These are phyloP conservation scores for Ceratocystis cubensis DNA, from an alignment of 2,329 filamentous ascomycete species.

Conservation along the genomic window DNA sequence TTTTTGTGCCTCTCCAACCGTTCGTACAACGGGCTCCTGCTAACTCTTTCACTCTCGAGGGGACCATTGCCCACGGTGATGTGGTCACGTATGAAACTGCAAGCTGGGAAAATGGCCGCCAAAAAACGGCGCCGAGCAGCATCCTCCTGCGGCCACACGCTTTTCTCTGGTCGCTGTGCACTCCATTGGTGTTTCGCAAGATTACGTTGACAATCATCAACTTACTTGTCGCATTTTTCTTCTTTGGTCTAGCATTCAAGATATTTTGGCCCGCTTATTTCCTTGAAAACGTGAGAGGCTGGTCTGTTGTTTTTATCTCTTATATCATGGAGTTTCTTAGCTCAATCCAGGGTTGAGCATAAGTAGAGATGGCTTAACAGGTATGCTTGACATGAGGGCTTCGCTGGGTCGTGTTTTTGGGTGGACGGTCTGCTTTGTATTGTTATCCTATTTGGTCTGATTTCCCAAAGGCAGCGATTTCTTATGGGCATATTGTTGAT, in stretches of 20 bases:
- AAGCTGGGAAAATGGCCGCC: background rate
- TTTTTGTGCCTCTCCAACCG: slow-evolving; percentile 13
- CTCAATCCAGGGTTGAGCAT: background rate
- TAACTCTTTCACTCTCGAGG: background rate
- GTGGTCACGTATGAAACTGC: slow-evolving; percentile 18
- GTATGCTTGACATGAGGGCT: background rate
- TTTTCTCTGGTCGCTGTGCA: background rate
- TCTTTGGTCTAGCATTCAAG: slow-evolving; percentile 6
- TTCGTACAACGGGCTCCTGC: slow-evolving; percentile 2
- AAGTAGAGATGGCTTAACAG: background rate
- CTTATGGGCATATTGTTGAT: background rate
- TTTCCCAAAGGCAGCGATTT: background rate
- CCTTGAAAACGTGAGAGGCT: background rate
- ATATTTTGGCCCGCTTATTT: background rate
- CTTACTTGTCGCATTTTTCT: background rate
- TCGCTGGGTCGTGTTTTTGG: background rate
- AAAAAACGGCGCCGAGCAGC: background rate
- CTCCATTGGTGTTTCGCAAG: background rate
- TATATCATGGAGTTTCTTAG: background rate
- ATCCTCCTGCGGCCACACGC: background rate
- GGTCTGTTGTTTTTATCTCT: background rate
- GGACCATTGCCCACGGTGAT: slow-evolving; percentile 7
- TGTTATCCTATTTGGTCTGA: background rate
- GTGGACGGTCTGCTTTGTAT: background rate
- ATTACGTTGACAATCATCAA: background rate